A percentile compares a stretch with the other conserved stretches of the same genome.
These are phyloP conservation scores for Helotiales sp. DNA, from an alignment of 2,329 filamentous ascomycete genomes.

Conservation along the genomic window DNA sequence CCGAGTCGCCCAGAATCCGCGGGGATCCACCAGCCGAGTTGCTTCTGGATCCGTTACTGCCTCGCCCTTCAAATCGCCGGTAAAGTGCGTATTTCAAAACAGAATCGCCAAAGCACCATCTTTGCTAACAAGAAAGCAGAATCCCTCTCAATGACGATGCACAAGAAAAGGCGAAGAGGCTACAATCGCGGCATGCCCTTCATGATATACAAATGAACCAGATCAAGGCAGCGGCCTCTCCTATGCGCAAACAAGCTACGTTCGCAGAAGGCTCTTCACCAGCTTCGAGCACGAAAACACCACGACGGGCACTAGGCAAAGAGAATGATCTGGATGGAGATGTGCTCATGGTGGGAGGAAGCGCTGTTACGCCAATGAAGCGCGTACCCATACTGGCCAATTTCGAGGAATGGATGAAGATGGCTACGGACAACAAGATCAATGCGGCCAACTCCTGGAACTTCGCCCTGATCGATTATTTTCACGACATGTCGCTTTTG, in stretches of 20 bases:
- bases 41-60: conserved; percentile 39
- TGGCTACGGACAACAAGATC: conserved; percentile 99
- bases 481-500: conserved; percentile 96
- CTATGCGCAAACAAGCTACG: conserved; percentile 63
- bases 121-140: conserved; percentile 45
- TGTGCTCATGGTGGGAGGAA: conserved; percentile 66
- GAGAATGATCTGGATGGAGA: conserved; percentile 53
- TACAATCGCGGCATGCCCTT: conserved; percentile 83
- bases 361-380: conserved; percentile 90
- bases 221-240: conserved; percentile 78
- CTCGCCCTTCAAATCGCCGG: conserved; percentile 36
- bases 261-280: conserved; percentile 59
- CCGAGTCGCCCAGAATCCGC: conserved; percentile 51
- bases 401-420: conserved; percentile 99
- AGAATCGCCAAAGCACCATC: neutral
- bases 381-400: conserved; percentile 93
- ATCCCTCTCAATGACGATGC: conserved; percentile 96
- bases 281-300: conserved; percentile 57
- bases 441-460: conserved; percentile 99
- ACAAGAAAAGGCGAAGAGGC: conserved; percentile 83
- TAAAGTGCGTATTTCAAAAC: conserved; percentile 32
- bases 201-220: conserved; percentile 92
- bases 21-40: conserved; percentile 38
- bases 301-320: conserved; percentile 41
- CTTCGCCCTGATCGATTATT: conserved; percentile 99